A percentile compares a stretch with the other conserved stretches of the same genome.
These are phyloP conservation scores for Salix arbutifolia DNA, from an alignment of 345 rosid genomes.

Conservation along the genomic window DNA sequence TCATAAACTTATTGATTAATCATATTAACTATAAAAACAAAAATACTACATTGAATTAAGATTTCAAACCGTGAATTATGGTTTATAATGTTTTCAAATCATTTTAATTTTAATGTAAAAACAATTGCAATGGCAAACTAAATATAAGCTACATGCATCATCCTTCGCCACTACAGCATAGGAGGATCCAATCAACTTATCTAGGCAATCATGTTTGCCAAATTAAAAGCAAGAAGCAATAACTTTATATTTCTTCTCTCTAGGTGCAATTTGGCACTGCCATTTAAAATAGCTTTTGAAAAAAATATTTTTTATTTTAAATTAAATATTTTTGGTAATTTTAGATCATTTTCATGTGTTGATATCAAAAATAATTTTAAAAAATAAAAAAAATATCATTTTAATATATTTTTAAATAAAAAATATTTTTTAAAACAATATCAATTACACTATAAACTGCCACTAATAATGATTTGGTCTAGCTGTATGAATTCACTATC, in stretches of 20 bases:
- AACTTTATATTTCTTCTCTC: slow-evolving; percentile 4
- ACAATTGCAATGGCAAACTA: background rate
- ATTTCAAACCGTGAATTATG: too few species aligned
- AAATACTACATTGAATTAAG: background rate
- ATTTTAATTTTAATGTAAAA: background rate
- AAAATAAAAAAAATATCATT: too few species aligned
- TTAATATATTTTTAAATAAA: too few species aligned
- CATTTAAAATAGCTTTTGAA: too few species aligned
- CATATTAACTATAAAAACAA: too few species aligned
- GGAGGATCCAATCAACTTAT: background rate
- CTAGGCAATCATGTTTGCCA: background rate
- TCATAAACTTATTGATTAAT: background rate
- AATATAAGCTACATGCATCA: background rate
- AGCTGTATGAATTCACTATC: slow-evolving; percentile 18
- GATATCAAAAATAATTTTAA: too few species aligned
- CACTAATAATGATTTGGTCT: background rate
- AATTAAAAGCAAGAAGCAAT: background rate
- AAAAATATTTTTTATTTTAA: too few species aligned
- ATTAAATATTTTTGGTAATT: too few species aligned
- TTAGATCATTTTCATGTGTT: too few species aligned
- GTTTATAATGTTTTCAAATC: background rate
- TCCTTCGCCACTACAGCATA: background rate
- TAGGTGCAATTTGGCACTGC: background rate
- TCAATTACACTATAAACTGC: too few species aligned
- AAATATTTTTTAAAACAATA: too few species aligned